phyloP scores from a whole-genome alignment of 2,329 filamentous ascomycete species.

The Phaeosphaeria sp. region DNA sequence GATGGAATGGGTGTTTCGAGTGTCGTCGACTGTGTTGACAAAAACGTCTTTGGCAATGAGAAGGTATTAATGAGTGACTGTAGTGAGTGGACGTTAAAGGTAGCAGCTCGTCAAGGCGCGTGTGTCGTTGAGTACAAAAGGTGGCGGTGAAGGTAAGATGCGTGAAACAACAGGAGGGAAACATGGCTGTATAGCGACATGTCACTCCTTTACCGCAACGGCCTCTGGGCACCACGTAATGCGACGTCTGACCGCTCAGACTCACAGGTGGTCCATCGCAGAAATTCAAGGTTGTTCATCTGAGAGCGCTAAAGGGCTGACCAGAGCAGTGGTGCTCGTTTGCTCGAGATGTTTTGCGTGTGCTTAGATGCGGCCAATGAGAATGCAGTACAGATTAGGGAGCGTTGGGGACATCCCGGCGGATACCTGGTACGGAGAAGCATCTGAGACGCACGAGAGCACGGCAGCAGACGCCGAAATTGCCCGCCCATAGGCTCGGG shows the following conservation, averaged over 20 bases:
- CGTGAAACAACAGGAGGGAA: neutral
- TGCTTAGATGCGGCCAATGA: conserved; percentile 21
- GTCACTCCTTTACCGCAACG: conserved; percentile 3
- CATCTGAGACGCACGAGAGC: conserved; percentile 11
- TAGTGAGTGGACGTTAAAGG: conserved; percentile 7
- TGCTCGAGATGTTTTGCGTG: conserved; percentile 20
- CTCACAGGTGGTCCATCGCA: neutral
- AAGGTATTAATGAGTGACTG: conserved; percentile 15
- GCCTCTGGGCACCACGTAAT: conserved; percentile 8
- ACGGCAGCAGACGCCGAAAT: conserved; percentile 25
- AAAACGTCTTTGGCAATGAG: conserved; percentile 3
- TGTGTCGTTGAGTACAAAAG: conserved; percentile 2
- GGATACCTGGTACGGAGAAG: conserved; percentile 6
- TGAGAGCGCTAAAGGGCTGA: conserved; percentile 11
- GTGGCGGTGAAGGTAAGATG: neutral
- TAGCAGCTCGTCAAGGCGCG: conserved; percentile 30
- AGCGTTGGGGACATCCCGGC: conserved; percentile 5
- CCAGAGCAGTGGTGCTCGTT: conserved; percentile 16
- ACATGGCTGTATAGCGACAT: conserved; percentile 12
- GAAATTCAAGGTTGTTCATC: neutral
- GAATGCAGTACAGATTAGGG: neutral
- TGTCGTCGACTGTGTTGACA: neutral
- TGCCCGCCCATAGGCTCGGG: conserved; percentile 2
- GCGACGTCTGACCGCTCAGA: conserved; percentile 18
- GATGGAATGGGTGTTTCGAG: conserved; percentile 6